Base-by-base conservation (phyloP, 108 stramenopile genomes). In the Fistulifera pelliculosa region DNA sequence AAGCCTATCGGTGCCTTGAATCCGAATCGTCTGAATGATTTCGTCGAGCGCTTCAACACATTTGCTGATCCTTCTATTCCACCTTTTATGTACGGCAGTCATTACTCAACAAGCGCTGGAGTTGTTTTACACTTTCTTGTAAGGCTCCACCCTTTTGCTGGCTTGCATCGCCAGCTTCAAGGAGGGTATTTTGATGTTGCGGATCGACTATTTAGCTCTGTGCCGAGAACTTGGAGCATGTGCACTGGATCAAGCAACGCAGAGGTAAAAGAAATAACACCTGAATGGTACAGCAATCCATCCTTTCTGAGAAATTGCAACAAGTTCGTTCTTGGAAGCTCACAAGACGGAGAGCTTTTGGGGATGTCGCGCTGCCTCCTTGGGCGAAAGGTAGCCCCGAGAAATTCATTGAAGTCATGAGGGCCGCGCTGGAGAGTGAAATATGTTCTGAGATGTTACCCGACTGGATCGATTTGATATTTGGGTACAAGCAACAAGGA, bases 381-480 rank as follows among this genome's bases (percentile, higher is more conserved):
- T 99, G 99, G 99, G 96, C 98, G 0, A 87, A 87, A 47, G 87
- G 83, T 27, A 87, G 85, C 27, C 78, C 99, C 5, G 92, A 94
- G 60, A 87, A 71, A 31, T 93, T 88, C 64, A 64, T 93, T 28
- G 91, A 89, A 70, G 85, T 87, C 13, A 85, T 89, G 85, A 63
- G 91, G 28, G 73, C 77, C 62, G 87, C 87, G 0, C 76, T 93
- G 12, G 85, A 86, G 56, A 85, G 81, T 65, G 84, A 86, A 47
- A 70, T 97, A 52, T 96, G 94, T 42, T 90, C 93, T 12, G 70
- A 73, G 38, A 82, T 94, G 76, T 75, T 99, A 26, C 95, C 96
- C 28, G 73, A 81, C 47, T 99, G 99, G 99, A 94, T 99, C 41
- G 99, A 99, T 70, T 78, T 99, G 13, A 92, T 99, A 23, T 99